Conservation (phyloP, 306 rosid genomes). For the Fragaria nilgerrensis region DNA sequence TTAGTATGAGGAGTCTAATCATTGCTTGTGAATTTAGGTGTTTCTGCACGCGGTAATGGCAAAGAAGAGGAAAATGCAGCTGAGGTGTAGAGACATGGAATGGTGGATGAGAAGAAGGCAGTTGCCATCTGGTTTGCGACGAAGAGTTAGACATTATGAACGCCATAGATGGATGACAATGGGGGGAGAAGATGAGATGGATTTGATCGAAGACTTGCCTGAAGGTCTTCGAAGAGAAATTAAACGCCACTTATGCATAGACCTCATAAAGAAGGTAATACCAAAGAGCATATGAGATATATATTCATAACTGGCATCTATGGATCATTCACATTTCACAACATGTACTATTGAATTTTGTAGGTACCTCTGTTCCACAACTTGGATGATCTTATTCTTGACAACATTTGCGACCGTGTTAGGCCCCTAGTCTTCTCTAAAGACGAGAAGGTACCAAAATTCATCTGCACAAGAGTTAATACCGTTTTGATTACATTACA, state of each 20-base stretch:
- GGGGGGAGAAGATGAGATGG: constrained; percentile 98
- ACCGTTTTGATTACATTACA: neutral
- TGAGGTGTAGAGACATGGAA: constrained; percentile 93
- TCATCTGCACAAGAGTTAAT: neutral
- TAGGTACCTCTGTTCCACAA: constrained; percentile 92
- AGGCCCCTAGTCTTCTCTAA: constrained; percentile 80
- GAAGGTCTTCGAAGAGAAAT: constrained; percentile 97
- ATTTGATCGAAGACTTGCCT: constrained; percentile 82
- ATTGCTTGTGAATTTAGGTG: constrained; percentile 40
- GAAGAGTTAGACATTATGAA: constrained; percentile 88
- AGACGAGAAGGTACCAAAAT: constrained; percentile 76
- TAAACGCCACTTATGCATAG: constrained; percentile 81
- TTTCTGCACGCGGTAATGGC: constrained; percentile 97
- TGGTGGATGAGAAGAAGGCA: constrained; percentile 99
- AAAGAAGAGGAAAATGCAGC: constrained; percentile 91
- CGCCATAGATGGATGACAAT: constrained; percentile 84
- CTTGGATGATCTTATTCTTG: constrained; percentile 90
- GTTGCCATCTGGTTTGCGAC: constrained; percentile 71
- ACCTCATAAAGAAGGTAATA: constrained; percentile 76
- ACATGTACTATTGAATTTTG: constrained; percentile 9
- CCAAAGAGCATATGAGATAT: neutral
- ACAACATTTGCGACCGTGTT: constrained; percentile 93
- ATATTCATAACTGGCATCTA: neutral
- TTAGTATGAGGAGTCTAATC: constrained; percentile 14
- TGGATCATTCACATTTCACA: too few relatives aligned